phyloP scores from a whole-genome alignment of 2,329 filamentous ascomycete species.

The Huntiella abstrusa region DNA sequence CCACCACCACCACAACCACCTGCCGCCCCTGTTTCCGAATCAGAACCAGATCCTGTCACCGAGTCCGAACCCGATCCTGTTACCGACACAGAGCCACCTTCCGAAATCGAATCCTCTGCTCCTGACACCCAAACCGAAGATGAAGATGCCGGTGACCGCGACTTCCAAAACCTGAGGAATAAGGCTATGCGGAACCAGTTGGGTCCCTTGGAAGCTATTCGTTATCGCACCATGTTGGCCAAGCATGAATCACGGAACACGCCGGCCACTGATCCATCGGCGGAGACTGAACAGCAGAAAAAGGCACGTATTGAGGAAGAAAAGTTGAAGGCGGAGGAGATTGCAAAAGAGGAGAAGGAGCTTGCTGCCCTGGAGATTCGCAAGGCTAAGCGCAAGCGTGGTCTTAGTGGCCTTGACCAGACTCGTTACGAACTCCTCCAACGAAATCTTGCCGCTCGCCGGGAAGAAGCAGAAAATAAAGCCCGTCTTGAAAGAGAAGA shows the following conservation, averaged over 20 bases:
- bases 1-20: conserved; percentile 2
- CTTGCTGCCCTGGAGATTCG: conserved; percentile 4
- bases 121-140: conserved; percentile 10
- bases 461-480: neutral
- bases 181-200: conserved; percentile 6
- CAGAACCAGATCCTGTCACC: conserved; percentile 8
- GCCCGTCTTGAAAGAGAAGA: conserved; percentile 7
- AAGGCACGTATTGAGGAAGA: conserved; percentile 2
- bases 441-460: neutral
- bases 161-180: conserved; percentile 5
- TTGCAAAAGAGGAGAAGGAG: conserved; percentile 4
- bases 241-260: conserved; percentile 3
- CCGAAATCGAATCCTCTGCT: conserved; percentile 10
- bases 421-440: conserved; percentile 6
- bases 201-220: conserved; percentile 5
- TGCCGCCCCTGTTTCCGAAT: conserved; percentile 4
- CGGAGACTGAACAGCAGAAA: neutral
- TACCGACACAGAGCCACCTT: conserved; percentile 10
- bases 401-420: neutral
- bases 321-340: conserved; percentile 1
- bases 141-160: conserved; percentile 7
- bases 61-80: conserved; percentile 10
- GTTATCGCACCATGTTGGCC: conserved; percentile 3
- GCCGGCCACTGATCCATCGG: neutral
- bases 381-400: conserved; percentile 3